Percentiles rank a stretch among this genome's conserved stretches.
Conservation (phyloP, 257 asterid species). For the Nicotiana benthamiana region DNA sequence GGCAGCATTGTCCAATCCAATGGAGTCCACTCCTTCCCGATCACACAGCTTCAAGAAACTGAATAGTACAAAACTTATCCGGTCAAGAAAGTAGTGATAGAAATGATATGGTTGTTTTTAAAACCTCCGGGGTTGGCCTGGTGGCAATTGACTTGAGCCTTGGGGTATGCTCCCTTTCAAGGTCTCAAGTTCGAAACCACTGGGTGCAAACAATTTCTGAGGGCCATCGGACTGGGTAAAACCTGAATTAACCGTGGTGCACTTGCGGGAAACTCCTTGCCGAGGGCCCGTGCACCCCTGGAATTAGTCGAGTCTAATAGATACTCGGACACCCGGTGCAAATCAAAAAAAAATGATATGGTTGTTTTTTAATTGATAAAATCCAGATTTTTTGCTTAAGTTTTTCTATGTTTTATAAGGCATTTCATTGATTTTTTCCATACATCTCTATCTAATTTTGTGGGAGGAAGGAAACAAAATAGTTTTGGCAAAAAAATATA, state of each 20-base stretch:
- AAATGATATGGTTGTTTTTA: neutral
- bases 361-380: neutral
- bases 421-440: neutral
- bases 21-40: slow-evolving; percentile 42
- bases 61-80: slow-evolving; percentile 14
- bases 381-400: neutral
- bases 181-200: no score
- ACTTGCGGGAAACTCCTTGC: no score
- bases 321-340: no score
- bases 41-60: slow-evolving; percentile 57
- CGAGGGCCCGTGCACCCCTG: no score
- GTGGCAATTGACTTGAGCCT: no score
- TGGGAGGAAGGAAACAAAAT: neutral
- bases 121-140: no score
- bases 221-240: no score
- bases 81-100: neutral
- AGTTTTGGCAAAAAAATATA: neutral
- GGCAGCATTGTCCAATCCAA: slow-evolving; percentile 54
- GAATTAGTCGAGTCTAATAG: no score
- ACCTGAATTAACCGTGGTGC: no score
- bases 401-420: neutral
- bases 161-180: no score
- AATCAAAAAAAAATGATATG: neutral
- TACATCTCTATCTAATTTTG: neutral
- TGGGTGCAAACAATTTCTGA: no score